These are phyloP conservation scores for Heterobasidion irregulare DNA, from an alignment of 1,284 basidiomycete genomes.

Conservation along the genomic window DNA sequence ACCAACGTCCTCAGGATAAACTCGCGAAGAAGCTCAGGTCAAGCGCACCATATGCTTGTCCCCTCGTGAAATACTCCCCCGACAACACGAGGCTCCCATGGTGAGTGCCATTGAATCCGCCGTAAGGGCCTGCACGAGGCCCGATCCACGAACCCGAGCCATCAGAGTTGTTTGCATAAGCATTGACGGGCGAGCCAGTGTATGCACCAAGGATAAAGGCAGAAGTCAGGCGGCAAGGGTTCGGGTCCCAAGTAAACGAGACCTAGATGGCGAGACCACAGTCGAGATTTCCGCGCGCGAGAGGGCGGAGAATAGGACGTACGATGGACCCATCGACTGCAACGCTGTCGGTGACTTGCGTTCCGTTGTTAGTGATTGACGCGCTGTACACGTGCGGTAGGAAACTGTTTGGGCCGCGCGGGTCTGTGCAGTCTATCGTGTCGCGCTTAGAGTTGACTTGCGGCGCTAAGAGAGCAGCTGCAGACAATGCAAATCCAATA, in stretches of 20 bases:
- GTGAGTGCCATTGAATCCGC: constrained; percentile 1
- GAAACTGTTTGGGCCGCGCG: not conserved
- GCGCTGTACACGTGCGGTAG: not conserved
- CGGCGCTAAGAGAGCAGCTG: no score
- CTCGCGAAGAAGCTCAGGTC: not conserved
- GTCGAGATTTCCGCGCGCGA: not conserved
- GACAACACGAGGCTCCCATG: not conserved
- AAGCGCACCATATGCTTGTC: not conserved
- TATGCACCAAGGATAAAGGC: not conserved
- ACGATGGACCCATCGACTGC: not conserved
- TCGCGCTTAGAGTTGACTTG: not conserved
- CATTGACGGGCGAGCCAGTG: not conserved
- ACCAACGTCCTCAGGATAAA: not conserved
- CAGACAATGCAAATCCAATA: no score
- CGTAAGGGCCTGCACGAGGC: not conserved
- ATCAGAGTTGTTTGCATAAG: not conserved
- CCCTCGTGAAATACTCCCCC: not conserved
- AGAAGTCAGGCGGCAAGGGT: not conserved
- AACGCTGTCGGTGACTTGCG: not conserved
- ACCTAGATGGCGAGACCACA: not conserved
- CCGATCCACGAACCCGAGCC: constrained; percentile 1
- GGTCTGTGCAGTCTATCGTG: not conserved
- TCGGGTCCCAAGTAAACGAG: not conserved
- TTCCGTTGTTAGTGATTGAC: not conserved
- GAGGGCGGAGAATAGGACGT: not conserved